Conservation (phyloP, 768 basidiomycete species). For the Candolleomyces aberdarensis region DNA sequence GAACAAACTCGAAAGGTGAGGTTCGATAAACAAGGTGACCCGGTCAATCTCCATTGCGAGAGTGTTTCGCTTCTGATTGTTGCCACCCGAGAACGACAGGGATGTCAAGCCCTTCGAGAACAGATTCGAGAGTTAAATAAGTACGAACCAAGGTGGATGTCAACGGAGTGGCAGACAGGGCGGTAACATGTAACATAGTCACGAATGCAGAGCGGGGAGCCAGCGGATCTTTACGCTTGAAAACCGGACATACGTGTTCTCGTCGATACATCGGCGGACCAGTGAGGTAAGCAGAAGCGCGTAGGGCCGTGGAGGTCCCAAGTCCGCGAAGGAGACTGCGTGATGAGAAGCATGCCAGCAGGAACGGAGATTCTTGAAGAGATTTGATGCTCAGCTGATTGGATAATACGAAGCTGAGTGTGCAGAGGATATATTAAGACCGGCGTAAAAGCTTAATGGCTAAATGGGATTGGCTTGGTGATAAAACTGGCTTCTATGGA, state of each 20-base stretch:
- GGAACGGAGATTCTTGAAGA: background rate
- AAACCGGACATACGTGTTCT: constrained; percentile 3
- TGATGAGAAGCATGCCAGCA: background rate
- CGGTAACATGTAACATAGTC: background rate
- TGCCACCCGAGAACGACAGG: constrained; percentile 1
- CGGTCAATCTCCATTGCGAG: constrained; percentile 6
- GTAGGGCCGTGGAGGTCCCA: background rate
- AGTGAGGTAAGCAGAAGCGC: background rate
- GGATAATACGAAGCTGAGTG: constrained; percentile 2
- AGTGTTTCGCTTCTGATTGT: constrained; percentile 5
- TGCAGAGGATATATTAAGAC: constrained; percentile 20
- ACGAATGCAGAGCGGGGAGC: background rate
- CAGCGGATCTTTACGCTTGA: constrained; percentile 7
- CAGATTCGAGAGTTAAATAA: background rate
- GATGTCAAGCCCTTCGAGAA: background rate
- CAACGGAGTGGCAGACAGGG: background rate
- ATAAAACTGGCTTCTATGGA: constrained; percentile 8
- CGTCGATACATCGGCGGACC: constrained; percentile 1
- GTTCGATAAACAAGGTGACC: background rate
- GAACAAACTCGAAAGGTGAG: background rate
- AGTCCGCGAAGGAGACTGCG: background rate
- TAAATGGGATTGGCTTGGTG: background rate
- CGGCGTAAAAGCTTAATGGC: constrained; percentile 20
- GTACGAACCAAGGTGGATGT: background rate
- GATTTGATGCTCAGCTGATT: background rate